These are phyloP conservation scores for Amanita muscaria DNA, from an alignment of 768 basidiomycete species.

Conservation along the genomic window DNA sequence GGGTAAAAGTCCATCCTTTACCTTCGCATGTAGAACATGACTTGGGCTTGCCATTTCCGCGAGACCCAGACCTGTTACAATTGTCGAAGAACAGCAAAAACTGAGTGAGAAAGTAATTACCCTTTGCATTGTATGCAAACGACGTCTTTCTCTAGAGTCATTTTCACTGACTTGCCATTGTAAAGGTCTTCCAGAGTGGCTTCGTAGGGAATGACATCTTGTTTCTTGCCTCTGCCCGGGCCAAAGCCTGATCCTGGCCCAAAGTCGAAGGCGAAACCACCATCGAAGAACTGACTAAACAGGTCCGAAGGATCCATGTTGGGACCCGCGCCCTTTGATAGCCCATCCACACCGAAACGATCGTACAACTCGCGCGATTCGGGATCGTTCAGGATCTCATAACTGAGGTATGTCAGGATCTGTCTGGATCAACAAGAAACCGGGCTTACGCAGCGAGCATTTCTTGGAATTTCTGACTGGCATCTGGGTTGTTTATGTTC, in stretches of 20 bases:
- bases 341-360: slow-evolving; percentile 58
- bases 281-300: slow-evolving; percentile 67
- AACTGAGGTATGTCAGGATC: slow-evolving; percentile 33
- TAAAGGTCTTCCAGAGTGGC: slow-evolving; percentile 91
- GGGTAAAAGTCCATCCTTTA: slow-evolving; percentile 63
- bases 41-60: slow-evolving; percentile 77
- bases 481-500: slow-evolving; percentile 86
- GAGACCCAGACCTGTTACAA: slow-evolving; percentile 62
- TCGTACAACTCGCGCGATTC: slow-evolving; percentile 68
- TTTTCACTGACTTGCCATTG: slow-evolving; percentile 80
- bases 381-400: slow-evolving; percentile 73
- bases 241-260: slow-evolving; percentile 37
- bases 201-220: slow-evolving; percentile 72
- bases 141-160: slow-evolving; percentile 83
- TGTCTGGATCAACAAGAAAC: slow-evolving; percentile 4
- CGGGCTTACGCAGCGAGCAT: slow-evolving; percentile 74
- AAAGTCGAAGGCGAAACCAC: slow-evolving; percentile 59
- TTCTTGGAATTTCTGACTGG: slow-evolving; percentile 79
- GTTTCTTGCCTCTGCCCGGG: slow-evolving; percentile 46
- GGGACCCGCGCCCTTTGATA: slow-evolving; percentile 40
- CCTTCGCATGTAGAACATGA: slow-evolving; percentile 76
- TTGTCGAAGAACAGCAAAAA: slow-evolving; percentile 3
- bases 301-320: slow-evolving; percentile 58
- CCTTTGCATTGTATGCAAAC: slow-evolving; percentile 78
- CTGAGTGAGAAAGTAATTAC: slow-evolving; percentile 26